Conservation (phyloP, 345 rosid genomes). For the Gossypioides kirkii region DNA sequence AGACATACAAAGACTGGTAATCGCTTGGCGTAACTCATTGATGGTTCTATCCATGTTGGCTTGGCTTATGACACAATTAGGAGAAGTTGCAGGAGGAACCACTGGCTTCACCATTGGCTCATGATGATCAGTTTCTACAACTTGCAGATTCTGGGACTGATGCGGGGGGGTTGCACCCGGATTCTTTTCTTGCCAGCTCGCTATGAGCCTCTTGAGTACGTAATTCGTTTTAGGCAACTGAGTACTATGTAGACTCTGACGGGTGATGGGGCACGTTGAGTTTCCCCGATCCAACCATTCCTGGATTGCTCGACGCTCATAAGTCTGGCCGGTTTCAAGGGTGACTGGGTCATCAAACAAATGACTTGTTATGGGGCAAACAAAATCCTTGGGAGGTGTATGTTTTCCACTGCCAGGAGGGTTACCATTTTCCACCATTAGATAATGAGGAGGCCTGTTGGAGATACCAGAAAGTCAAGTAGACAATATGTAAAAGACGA, state of each 20-base stretch:
- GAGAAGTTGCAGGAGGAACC: constrained; percentile 40
- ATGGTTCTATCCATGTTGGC: constrained; percentile 44
- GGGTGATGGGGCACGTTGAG: constrained; percentile 65
- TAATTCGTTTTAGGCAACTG: constrained; percentile 62
- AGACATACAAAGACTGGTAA: constrained; percentile 51
- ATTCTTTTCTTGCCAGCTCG: constrained; percentile 51
- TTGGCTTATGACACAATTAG: constrained; percentile 45
- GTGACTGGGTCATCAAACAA: constrained; percentile 63
- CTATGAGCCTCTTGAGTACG: constrained; percentile 65
- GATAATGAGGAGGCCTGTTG: constrained; percentile 28
- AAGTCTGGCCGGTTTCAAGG: constrained; percentile 77
- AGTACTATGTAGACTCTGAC: constrained; percentile 47
- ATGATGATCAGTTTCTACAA: constrained; percentile 17
- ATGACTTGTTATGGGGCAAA: constrained; percentile 65
- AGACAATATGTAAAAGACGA: constrained; percentile 15
- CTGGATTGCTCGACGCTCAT: constrained; percentile 59
- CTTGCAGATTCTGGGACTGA: constrained; percentile 19
- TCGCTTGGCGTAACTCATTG: constrained; percentile 42
- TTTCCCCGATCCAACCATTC: constrained; percentile 70
- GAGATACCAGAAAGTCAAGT: constrained; percentile 18
- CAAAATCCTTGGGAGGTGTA: constrained; percentile 59
- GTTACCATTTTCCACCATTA: constrained; percentile 40
- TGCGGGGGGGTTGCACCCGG: constrained; percentile 21
- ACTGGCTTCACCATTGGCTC: constrained; percentile 24
- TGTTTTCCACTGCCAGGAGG: constrained; percentile 34